Evolutionary conservation across 2,329 filamentous ascomycete genomes (phyloP).

Genomic region (Fusarium buxicola): DNA sequence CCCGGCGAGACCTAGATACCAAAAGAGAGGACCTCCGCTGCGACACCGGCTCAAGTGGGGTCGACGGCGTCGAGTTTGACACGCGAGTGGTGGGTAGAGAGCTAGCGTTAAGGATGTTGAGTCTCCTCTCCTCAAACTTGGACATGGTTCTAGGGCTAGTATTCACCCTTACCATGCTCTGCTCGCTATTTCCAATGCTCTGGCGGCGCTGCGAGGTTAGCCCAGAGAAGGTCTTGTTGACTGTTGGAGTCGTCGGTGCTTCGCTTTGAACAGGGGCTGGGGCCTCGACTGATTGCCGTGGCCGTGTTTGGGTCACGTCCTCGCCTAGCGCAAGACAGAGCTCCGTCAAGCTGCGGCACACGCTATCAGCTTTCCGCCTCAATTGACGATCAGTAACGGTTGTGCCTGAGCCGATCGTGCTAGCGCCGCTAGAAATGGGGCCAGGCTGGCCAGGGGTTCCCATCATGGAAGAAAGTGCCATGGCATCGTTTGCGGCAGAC

Average conservation of each 20-base stretch:
- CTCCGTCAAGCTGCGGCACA: constrained; percentile 93
- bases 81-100: constrained; percentile 60
- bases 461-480: constrained; percentile 82
- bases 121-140: constrained; percentile 65
- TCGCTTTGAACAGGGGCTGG: constrained; percentile 34
- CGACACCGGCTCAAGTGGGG: constrained; percentile 53
- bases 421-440: constrained; percentile 74
- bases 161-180: constrained; percentile 51
- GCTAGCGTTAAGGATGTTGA: constrained; percentile 59
- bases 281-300: constrained; percentile 36
- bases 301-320: constrained; percentile 57
- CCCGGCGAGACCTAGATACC: constrained; percentile 56
- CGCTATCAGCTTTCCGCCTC: constrained; percentile 88
- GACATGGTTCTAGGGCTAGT: constrained; percentile 62
- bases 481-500: constrained; percentile 82
- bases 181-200: constrained; percentile 55
- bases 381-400: constrained; percentile 83
- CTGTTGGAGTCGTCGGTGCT: constrained; percentile 57
- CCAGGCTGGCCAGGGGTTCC: constrained; percentile 76
- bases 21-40: constrained; percentile 65
- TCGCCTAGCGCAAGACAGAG: constrained; percentile 87
- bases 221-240: constrained; percentile 55
- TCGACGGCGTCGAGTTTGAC: constrained; percentile 53
- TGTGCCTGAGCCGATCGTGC: constrained; percentile 66
- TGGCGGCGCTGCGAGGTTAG: constrained; percentile 55